Percentiles rank a stretch among this genome's conserved stretches.
These are phyloP conservation scores for Vitrella brassicaformis DNA, from an alignment of 73 alveolate genomes.

Conservation along the genomic window DNA sequence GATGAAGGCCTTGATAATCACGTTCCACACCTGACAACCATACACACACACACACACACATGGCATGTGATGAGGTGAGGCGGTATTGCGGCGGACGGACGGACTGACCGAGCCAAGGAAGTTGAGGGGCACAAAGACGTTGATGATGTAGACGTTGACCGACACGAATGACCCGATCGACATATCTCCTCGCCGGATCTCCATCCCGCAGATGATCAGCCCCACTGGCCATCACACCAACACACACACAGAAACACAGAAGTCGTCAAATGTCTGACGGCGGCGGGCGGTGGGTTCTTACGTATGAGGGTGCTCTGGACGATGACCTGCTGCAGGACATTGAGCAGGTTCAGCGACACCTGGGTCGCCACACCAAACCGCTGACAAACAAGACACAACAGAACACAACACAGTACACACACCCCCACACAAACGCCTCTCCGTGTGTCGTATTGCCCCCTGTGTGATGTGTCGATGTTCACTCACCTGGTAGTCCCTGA, in stretches of 20 bases:
- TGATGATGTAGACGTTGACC: conserved; percentile 27
- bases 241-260: not conserved
- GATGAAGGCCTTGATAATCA: conserved; percentile 42
- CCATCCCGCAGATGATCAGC: no score
- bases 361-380: not conserved
- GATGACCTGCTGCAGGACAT: conserved; percentile 38
- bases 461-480: not conserved
- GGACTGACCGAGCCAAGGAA: conserved; percentile 53
- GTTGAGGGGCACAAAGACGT: conserved; percentile 41
- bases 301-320: no score
- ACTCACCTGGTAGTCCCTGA: not conserved
- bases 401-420: not conserved
- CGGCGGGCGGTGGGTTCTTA: no score
- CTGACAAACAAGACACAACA: not conserved
- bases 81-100: no score
- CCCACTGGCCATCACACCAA: no score
- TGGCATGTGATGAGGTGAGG: no score
- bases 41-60: no score
- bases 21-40: no score
- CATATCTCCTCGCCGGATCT: no score
- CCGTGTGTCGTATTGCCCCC: not conserved
- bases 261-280: no score
- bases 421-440: not conserved
- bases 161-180: conserved; percentile 14
- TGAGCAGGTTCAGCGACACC: conserved; percentile 28